phyloP scores from a whole-genome alignment of 1,139 yeast species.

The Geotrichum citri-aurantii region DNA sequence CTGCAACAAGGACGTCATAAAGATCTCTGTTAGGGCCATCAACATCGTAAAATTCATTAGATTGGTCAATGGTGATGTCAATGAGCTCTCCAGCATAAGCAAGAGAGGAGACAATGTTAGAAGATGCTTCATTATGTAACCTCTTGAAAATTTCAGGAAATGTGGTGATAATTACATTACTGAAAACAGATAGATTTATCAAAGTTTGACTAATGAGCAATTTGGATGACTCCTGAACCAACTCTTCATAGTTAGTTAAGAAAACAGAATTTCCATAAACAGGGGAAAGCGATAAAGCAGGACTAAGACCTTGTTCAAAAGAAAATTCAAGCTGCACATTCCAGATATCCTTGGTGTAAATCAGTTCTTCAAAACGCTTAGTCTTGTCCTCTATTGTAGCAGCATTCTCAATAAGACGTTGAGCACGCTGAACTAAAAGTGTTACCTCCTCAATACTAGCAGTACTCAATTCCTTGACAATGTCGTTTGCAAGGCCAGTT shows the following conservation, averaged over 20 bases:
- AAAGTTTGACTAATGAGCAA: constrained; percentile 1
- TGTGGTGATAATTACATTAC: constrained; percentile 6
- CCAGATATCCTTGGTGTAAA: constrained; percentile 6
- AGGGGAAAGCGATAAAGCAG: constrained; percentile 9
- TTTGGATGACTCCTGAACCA: not conserved
- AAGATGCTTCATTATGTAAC: not conserved
- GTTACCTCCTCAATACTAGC: constrained; percentile 12
- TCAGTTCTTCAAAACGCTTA: constrained; percentile 4
- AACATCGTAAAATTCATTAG: constrained; percentile 2
- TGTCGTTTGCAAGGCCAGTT: constrained; percentile 9
- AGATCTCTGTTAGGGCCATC: constrained; percentile 4
- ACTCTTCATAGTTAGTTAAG: constrained; percentile 3
- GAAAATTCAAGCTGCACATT: constrained; percentile 5
- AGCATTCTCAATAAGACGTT: constrained; percentile 9
- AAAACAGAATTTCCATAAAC: constrained; percentile 13
- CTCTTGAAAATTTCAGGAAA: constrained; percentile 7
- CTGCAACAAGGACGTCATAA: constrained; percentile 9
- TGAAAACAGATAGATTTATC: constrained; percentile 13
- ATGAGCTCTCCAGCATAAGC: constrained; percentile 12
- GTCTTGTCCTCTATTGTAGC: constrained; percentile 1
- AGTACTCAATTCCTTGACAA: constrained; percentile 7
- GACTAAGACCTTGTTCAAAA: constrained; percentile 11
- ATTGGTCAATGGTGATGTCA: constrained; percentile 6
- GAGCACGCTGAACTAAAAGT: constrained; percentile 12
- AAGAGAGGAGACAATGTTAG: not conserved